Evolutionary conservation across 345 rosid species (phyloP), one percentile per base, ranked within the genome.

Genomic region (Nasturtium officinale): DNA sequence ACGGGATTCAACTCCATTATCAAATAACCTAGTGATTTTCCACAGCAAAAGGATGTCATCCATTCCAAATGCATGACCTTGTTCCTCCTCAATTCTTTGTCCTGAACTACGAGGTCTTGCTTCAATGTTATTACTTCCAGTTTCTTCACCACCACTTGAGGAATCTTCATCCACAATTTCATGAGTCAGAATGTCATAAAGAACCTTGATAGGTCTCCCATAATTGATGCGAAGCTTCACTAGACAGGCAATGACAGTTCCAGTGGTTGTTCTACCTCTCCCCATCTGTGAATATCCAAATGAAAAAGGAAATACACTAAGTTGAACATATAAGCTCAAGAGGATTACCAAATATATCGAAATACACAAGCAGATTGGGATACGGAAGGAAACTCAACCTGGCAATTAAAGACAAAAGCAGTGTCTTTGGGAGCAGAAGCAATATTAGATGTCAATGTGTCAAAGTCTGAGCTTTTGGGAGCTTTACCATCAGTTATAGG

Each of bases 401-500:
- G 98, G 84, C 96, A 94, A 84, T 94, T 94, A 87, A 94, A 94
- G 75, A 94, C 93, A 63, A 91, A 89, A 69, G 96, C 90, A 61
- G 97, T 85, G 78, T 91, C 89, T 86, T 85, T 73, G 67, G 96
- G 87, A 79, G 97, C 96, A 82, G 96, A 89, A 84, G 91, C 82
- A 53, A 94, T 84, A 82, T 91, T 91, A 30, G 77, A 61, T 8
- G 87, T 91, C 85, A 94, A 73, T 21, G 83, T 81, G 81, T 94
- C 98, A 45, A 89, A 89, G 73, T 88, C 98, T 18, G 97, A 94
- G 85, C 95, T 89, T 83, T 91, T 94, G 28, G 97, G 96, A 61
- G 97, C 98, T 89, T 94, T 89, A 61, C 97, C 97, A 84, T 91
- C 99, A 63, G 97, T 94, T 77, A 94, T 91, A 63, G 97, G 99